Evolutionary conservation across 768 basidiomycete species (phyloP).

Genomic region (Rhodotorula babjevae): DNA sequence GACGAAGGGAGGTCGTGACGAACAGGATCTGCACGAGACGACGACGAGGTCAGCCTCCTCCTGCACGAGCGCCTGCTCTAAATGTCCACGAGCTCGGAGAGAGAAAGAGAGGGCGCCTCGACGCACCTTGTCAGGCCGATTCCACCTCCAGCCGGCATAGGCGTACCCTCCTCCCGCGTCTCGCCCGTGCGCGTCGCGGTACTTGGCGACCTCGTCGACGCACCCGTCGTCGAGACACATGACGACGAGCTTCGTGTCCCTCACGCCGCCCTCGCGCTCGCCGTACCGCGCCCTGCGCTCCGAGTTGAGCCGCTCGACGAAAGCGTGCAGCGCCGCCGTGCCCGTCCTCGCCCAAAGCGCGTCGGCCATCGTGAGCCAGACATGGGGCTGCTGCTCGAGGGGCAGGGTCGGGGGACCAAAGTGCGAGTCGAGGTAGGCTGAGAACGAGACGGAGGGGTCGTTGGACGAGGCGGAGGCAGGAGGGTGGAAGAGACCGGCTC

Average conservation of each 20-base stretch:
- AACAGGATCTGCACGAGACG: neutral
- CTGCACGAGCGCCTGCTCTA: too few species aligned
- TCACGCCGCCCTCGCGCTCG: neutral
- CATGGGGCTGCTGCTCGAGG: neutral
- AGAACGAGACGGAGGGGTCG: slow-evolving; percentile 7
- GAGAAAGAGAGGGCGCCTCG: too few species aligned
- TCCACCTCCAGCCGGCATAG: neutral
- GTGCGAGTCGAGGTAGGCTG: slow-evolving; percentile 17
- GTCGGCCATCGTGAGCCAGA: slow-evolving; percentile 36
- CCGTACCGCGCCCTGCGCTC: slow-evolving; percentile 14
- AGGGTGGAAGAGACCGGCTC: neutral
- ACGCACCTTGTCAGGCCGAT: slow-evolving; percentile 12
- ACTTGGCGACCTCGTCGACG: slow-evolving; percentile 6
- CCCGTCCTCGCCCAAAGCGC: slow-evolving; percentile 9
- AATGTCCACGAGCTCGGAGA: too few species aligned
- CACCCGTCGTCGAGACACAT: slow-evolving; percentile 28
- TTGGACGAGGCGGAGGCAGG: neutral
- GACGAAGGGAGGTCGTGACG: neutral
- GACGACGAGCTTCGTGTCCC: slow-evolving; percentile 25
- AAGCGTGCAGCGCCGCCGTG: slow-evolving; percentile 11
- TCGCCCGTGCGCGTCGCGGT: slow-evolving; percentile 5
- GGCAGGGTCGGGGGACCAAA: slow-evolving; percentile 3
- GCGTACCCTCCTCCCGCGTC: slow-evolving; percentile 1
- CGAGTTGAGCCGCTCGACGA: slow-evolving; percentile 26
- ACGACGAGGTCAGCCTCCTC: too few species aligned